Percentiles rank a stretch among this genome's conserved stretches.
Conservation (phyloP, 306 rosid genomes). For the Begonia fuchsioides region DNA sequence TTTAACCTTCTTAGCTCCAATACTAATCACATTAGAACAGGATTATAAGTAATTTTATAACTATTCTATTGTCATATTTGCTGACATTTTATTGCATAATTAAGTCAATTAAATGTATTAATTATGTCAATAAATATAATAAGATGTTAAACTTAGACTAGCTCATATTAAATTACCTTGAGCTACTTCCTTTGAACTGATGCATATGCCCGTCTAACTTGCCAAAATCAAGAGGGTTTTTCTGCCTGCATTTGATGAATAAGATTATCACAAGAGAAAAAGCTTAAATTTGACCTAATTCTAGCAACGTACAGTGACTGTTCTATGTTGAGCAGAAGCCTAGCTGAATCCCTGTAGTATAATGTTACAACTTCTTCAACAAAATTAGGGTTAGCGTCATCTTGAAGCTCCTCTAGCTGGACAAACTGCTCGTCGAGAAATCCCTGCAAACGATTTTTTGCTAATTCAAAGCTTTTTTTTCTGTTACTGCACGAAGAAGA, state of each 20-base stretch:
- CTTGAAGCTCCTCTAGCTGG: slow-evolving; percentile 77
- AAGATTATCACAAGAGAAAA: not conserved
- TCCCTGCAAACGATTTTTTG: slow-evolving; percentile 33
- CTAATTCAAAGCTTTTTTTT: not conserved
- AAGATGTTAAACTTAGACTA: too few species aligned
- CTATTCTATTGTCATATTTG: too few species aligned
- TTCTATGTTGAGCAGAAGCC: slow-evolving; percentile 54
- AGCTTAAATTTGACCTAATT: too few species aligned
- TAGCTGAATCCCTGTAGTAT: slow-evolving; percentile 59
- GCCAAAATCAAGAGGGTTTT: slow-evolving; percentile 43
- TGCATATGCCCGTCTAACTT: slow-evolving; percentile 66
- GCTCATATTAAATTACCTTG: slow-evolving; percentile 31
- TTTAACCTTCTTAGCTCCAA: slow-evolving; percentile 91
- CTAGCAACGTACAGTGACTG: slow-evolving; percentile 42
- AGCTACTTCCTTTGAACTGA: slow-evolving; percentile 89
- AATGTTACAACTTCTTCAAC: slow-evolving; percentile 79
- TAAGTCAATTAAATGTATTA: too few species aligned
- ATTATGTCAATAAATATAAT: too few species aligned
- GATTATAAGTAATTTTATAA: too few species aligned
- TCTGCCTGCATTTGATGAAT: slow-evolving; percentile 33
- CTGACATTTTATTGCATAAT: too few species aligned
- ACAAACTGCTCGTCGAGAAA: slow-evolving; percentile 74
- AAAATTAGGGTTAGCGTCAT: slow-evolving; percentile 78
- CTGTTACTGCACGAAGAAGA: too few species aligned
- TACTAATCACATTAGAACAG: slow-evolving; percentile 40